Base-by-base conservation (phyloP, 164 flowering plant species). In the Amborella trichopoda region DNA sequence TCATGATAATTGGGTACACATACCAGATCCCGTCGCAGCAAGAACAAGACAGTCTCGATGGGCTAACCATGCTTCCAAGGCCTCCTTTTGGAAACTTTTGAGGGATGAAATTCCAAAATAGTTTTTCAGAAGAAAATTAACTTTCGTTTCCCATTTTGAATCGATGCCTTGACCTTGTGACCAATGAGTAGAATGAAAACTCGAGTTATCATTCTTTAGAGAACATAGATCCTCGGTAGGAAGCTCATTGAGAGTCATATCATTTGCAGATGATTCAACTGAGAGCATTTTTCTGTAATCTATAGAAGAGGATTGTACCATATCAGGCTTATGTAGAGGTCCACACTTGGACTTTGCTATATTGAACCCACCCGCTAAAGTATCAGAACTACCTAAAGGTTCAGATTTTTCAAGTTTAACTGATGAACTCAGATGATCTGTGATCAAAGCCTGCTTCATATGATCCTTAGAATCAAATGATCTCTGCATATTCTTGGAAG, bases 1-100 rank as follows among this genome's bases (percentile, higher is more conserved):
- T 13, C 21, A 14, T 6, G 21, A 55, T 40, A 56, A 38, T 11
- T 42, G 23, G 54, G 25, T 37, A 25, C 5, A 10, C 24, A 14
- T 71, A 88, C 97, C 97, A 43, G 97, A 82, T 60, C 97, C 97
- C 14, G 97, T 89, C 40, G 95, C 95, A 32, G 97, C 89, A 63
- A 89, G 93, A 58, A 89, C 77, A 44, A 89, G 84, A 57, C 87
- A 85, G 40, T 89, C 97, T 53, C 67, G 75, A 50, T 77, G 61
- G 30, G 70, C 64, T 27, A 71, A 26, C 93, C 95, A 89, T 52
- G 87, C 77, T 58, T 62, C 64, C 44, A 89, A 32, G 4, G 85
- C 95, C 64, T 89, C 85, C 70, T 65, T 82, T 38, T 89, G 97
- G 55, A 89, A 89, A 56, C 61, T 52, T 61, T 89, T 89, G 69